These are phyloP conservation scores for Trichoderma sp. DNA, from an alignment of 2,329 filamentous ascomycete genomes.

Conservation along the genomic window DNA sequence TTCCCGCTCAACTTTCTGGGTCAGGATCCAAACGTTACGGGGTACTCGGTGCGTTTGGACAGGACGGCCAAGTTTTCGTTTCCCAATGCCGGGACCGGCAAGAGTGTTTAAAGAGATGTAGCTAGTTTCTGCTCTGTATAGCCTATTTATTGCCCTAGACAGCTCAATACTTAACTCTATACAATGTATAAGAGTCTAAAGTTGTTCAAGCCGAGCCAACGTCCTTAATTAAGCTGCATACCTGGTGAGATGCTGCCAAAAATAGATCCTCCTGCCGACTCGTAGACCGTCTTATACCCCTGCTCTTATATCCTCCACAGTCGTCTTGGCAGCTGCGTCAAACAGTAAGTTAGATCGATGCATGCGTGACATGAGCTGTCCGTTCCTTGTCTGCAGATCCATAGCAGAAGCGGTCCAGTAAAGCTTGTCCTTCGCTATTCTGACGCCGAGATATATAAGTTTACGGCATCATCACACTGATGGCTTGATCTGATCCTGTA, in stretches of 20 bases:
- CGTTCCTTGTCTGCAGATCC: neutral
- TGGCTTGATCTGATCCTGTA: too few relatives aligned
- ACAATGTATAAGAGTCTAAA: too few relatives aligned
- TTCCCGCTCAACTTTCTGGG: slow-evolving; percentile 36
- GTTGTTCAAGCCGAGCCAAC: too few relatives aligned
- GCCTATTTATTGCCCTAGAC: too few relatives aligned
- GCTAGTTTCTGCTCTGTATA: too few relatives aligned
- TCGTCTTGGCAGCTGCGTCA: neutral
- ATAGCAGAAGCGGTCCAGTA: neutral
- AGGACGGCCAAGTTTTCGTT: slow-evolving; percentile 6
- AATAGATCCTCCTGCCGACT: neutral
- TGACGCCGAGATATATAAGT: neutral
- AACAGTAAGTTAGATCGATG: neutral
- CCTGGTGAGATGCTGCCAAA: neutral
- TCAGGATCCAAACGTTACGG: slow-evolving; percentile 5
- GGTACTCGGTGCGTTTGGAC: neutral
- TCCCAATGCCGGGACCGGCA: neutral
- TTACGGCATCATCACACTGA: neutral
- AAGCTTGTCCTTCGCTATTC: too few relatives aligned
- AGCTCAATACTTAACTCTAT: too few relatives aligned
- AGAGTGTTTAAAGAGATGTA: slow-evolving; percentile 2
- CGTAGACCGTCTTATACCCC: neutral
- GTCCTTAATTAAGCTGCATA: neutral
- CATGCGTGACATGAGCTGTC: neutral
- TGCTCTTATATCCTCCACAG: neutral